Base-by-base conservation (phyloP, 768 basidiomycete species). In the Steccherinum ochraceum region DNA sequence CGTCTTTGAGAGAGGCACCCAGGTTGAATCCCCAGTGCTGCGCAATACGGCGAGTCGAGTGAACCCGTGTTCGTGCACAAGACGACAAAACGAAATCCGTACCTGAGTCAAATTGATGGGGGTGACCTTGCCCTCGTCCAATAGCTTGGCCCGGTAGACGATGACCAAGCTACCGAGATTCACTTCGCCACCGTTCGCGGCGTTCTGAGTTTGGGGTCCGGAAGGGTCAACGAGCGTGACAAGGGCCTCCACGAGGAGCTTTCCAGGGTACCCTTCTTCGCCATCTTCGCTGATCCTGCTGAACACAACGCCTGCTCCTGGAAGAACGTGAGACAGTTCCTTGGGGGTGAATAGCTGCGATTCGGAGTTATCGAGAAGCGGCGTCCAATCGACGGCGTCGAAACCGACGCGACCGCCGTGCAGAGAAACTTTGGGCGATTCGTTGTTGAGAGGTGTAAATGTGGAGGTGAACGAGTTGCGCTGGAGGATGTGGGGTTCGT, bases 21-120 rank as follows among this genome's bases (percentile, higher is more conserved):
- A 89, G 76, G 60, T 89, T 89, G 71, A 88, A 89, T 24, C 86
- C 87, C 85, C 86, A 89, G 63, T 89, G 86, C 84, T 89, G 52
- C 48, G 27, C 11, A 35, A 35, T n/a, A 16, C 3, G 39, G 5
- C 5, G 13, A 52, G 30, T 19, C 19, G 2, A 13, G 41, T 53
- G 23, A 19, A 35, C n/a, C n/a, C n/a, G 41, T 40, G 42, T 24
- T 2, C 4, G 23, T 30, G n/a, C 20, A 12, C 24, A 40, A 21
- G 18, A 45, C 43, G 19, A 12, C 19, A 24, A 50, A 49, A 24
- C 25, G 2, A 53, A 11, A 39, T 39, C 35, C 73, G 30, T 57
- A 85, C 85, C 76, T 88, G 86, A 5, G 86, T 87, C 12, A 89
- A 64, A 60, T 90, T 90, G 46, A 89, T 71, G 0, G 86, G 86